phyloP scores from a whole-genome alignment of 2,329 filamentous ascomycete genomes.

The Diaporthe nobilis region DNA sequence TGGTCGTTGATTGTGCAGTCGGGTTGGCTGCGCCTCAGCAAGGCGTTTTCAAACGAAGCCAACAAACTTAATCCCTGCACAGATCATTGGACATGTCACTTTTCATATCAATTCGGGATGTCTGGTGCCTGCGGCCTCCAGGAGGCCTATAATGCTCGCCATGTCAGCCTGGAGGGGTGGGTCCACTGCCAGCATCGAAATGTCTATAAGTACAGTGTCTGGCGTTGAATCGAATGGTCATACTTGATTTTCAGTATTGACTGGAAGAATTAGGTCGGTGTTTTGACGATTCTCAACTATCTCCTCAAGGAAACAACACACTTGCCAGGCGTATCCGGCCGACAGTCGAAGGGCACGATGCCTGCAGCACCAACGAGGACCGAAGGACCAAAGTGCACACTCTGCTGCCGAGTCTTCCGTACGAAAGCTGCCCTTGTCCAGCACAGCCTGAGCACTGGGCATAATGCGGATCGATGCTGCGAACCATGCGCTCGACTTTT shows the following conservation, averaged over 20 bases:
- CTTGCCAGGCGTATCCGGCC: no score
- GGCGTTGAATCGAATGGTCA: background rate
- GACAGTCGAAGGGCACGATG: background rate
- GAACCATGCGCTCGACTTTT: background rate
- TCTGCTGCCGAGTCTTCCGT: background rate
- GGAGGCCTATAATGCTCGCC: background rate
- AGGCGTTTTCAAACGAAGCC: background rate
- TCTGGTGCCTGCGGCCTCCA: background rate
- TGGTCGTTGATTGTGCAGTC: background rate
- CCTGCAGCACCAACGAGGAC: background rate
- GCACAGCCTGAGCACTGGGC: background rate
- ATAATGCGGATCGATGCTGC: constrained; percentile 1
- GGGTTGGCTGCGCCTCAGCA: background rate
- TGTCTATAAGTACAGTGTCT: background rate
- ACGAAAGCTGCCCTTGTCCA: background rate
- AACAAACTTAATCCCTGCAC: background rate
- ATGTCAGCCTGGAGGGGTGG: background rate
- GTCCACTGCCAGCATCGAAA: background rate
- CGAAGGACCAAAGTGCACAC: background rate
- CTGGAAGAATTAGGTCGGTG: background rate
- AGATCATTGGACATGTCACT: background rate
- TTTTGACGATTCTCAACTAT: background rate
- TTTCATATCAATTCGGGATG: background rate
- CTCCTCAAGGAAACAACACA: background rate
- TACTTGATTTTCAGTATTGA: background rate